Evolutionary conservation across 768 basidiomycete species (phyloP), one percentile per base, ranked within the genome.

Genomic region (Mrakia gelida): DNA sequence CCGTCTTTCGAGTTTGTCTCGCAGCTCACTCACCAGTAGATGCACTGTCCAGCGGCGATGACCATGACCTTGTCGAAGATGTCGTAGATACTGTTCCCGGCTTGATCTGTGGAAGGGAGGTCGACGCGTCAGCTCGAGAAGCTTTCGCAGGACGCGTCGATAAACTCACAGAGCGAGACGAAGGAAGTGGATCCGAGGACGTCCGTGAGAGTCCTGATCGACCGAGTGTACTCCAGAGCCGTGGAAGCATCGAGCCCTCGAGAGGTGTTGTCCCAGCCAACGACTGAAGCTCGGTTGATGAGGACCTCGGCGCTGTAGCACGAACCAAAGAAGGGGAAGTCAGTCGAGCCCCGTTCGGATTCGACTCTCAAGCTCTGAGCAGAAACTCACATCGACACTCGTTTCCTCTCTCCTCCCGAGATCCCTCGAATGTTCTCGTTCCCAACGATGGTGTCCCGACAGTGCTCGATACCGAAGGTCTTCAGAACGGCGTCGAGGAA

Each of bases 381-480:
- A 54, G 59, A 59, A 10, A 13, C 59, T 59, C 26, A 59, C 59
- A 78, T 78, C 10, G 77, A 78, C 26, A 80, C 75, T 71, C 73
- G 73, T 63, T 83, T 84, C 78, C 83, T 80, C 81, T 87, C 86
- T 63, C 87, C 87, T 67, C 86, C 86, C 23, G 86, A 86, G 0
- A 87, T 85, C 80, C 86, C 87, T 74, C 87, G 86, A 15, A 94
- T 88, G 45, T 88, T 88, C 26, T 90, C 91, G 85, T 94, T 89
- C 7, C 94, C 94, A 65, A 95, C 87, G 52, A 79, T 56, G 10
- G 78, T 79, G 59, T 79, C 74, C 21, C 21, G 9, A 13, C 71
- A 54, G 78, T 79, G 74, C 34, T 65, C 49, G 38, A 78, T 78
- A 11, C 77, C 77, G 28, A 78, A 72, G 18, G 77, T 78, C 52